Conservation (phyloP, 2,329 filamentous ascomycete genomes). For the Phialemoniopsis sp. region DNA sequence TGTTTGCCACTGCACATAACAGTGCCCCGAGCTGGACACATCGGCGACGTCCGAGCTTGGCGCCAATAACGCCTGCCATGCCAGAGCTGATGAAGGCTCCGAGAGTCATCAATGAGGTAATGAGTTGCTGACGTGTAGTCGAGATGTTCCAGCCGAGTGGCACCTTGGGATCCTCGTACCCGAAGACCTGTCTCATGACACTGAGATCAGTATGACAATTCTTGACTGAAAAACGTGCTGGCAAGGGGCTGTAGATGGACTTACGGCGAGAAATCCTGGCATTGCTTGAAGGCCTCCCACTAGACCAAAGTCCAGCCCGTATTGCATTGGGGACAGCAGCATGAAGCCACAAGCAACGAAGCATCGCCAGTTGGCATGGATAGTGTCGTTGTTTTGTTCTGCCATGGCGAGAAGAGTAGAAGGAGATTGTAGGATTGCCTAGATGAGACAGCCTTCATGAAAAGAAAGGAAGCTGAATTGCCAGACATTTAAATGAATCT, state of each 20-base stretch:
- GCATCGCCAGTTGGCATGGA: conserved; percentile 3
- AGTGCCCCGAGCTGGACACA: conserved; percentile 36
- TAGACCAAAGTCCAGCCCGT: conserved; percentile 43
- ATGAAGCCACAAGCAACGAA: conserved; percentile 30
- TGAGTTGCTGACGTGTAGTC: conserved; percentile 28
- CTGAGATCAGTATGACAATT: conserved; percentile 2
- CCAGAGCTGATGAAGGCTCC: conserved; percentile 30
- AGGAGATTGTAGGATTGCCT: too few species aligned
- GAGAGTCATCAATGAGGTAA: conserved; percentile 31
- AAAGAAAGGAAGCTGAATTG: too few species aligned
- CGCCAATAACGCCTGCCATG: conserved; percentile 24
- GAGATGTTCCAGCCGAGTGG: conserved; percentile 31
- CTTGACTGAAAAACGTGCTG: too few species aligned
- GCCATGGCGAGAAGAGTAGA: too few species aligned
- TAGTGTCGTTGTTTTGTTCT: conserved; percentile 2
- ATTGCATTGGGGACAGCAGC: conserved; percentile 41
- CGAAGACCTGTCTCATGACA: conserved; percentile 17
- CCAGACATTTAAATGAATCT: too few species aligned
- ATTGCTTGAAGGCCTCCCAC: conserved; percentile 44
- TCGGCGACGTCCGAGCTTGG: conserved; percentile 23
- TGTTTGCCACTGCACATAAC: conserved; percentile 40
- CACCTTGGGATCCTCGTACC: conserved; percentile 18
- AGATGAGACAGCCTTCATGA: too few species aligned
- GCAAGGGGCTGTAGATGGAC: conserved; percentile 2
- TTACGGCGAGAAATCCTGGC: conserved; percentile 35